Base-by-base conservation (phyloP, 441 rosid species). In the Adansonia gregorii region DNA sequence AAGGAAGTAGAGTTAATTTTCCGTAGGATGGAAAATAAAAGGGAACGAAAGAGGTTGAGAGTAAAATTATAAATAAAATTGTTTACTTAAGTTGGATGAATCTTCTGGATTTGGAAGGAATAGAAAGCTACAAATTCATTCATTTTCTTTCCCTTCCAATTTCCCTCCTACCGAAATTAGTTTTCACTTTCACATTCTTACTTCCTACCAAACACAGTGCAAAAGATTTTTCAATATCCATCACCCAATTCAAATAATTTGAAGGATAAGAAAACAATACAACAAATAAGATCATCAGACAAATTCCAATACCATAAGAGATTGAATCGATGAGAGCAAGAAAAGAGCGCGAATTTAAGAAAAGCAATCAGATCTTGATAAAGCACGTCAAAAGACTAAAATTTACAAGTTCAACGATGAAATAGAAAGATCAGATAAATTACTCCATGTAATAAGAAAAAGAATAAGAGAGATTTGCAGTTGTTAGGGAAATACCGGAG, bases 401-500 rank as follows among this genome's bases (percentile, higher is more conserved):
- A 76, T 35, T 6, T 56, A 72, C 1, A n/a, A 52, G 6, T 54
- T 52, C 67, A 54, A 19, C 9, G 12, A 79, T 54, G 60, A 19
- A 69, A n/a, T 6, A 35, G 4, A 68, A 7, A 5, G 0, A 55
- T 15, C n/a, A 63, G 46, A 63, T 63, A 0, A 61, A 43, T 43
- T 43, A 43, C 8, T 22, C 15, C 41, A 31, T 51, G 45, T 4
- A 52, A 31, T 49, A 12, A 52, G 7, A 22, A 5, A 58, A 6
- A 41, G 15, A 27, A 15, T 54, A 24, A 10, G 43, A 49, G 31
- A 27, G 24, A 3, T 8, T 35, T 41, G 68, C 11, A 14, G 20
- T 45, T 35, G 10, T 64, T 64, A 39, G 61, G 55, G 27, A 41
- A 31, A 64, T 81, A 95, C 98, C 86, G 87, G 77, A 96, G 94